phyloP scores from a whole-genome alignment of 176 grass and related monocot genomes.

The Cenchrus americanus region DNA sequence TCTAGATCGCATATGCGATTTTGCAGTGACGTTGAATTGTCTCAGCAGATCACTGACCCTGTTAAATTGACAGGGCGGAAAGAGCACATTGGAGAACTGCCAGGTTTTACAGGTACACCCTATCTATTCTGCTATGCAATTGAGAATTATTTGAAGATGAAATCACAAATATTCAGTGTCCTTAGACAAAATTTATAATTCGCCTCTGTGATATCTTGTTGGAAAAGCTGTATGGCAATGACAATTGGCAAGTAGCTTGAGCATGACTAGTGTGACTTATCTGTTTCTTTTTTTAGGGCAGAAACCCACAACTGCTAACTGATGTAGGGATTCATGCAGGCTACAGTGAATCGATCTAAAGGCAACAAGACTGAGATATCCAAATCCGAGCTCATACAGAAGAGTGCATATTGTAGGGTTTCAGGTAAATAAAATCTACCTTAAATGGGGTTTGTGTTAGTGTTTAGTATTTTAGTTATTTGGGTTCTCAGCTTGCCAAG shows the following conservation, averaged over 20 bases:
- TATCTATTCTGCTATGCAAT: not conserved
- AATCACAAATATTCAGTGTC: not conserved
- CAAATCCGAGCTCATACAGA: constrained; percentile 87
- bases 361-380: constrained; percentile 93
- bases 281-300: constrained; percentile 21
- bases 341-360: constrained; percentile 91
- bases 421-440: constrained; percentile 58
- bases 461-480: constrained; percentile 32
- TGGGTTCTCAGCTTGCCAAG: not conserved
- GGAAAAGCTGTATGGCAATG: not conserved
- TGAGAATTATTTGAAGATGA: not conserved
- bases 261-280: not conserved
- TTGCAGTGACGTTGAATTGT: not conserved
- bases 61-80: constrained; percentile 69
- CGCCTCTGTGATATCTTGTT: not conserved
- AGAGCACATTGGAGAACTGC: constrained; percentile 97
- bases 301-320: constrained; percentile 7
- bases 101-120: constrained; percentile 88
- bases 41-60: constrained; percentile 3
- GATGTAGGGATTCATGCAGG: constrained; percentile 47
- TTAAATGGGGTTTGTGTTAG: constrained; percentile 7
- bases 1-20: not conserved
- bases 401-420: constrained; percentile 95
- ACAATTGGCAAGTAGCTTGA: not conserved
- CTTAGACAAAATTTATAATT: not conserved